Base-by-base conservation (phyloP, 768 basidiomycete genomes). In the Sporobolomyces roseus region DNA sequence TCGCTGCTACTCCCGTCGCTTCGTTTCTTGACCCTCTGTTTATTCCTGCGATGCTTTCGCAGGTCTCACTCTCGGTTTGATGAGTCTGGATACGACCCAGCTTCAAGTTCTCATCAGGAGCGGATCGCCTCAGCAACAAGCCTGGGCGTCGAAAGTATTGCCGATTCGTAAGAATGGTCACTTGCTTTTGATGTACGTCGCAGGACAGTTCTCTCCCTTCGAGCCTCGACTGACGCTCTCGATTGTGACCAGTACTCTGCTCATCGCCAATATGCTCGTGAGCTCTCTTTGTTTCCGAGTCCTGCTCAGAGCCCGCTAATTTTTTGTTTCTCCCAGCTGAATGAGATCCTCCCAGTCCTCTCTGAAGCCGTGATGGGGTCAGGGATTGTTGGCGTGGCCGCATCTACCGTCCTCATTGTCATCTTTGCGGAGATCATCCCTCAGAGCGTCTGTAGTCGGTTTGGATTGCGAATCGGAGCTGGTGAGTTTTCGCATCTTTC, bases 81-180 rank as follows among this genome's bases (percentile, higher is more conserved):
- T 93, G 88, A 89, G 87, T 74, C 83, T 93, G 78, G 91, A 94
- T 79, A 89, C 89, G 78, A 93, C 91, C 46, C 91, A 93, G 82
- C 84, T 94, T 49, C 87, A 88, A 76, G 92, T 94, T 4, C 80
- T 94, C 27, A 86, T 87, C 71, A 87, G 91, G 68, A 88, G 88
- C 63, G 92, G 92, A 21, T 89, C 88, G 29, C 83, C 87, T 30
- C 83, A 85, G 74, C 92, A 94, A 78, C 85, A 87, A 75, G 81
- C 81, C 66, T 88, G 90, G 70, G 92, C 92, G 12, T 84, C 84
- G 74, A 87, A 88, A 80, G 93, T 93, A 75, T 86, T 87, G 78
- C 91, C 91, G 17, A 86, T 94, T 23, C 87, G 91, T 63, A 82
- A 86, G 80, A 87, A 91, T 73, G 89, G 89, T 2, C 90, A 91